Percentiles rank a stretch among this genome's conserved stretches.
These are phyloP conservation scores for Sugiyamaella floridensis DNA, from an alignment of 805 yeast species.

Conservation along the genomic window DNA sequence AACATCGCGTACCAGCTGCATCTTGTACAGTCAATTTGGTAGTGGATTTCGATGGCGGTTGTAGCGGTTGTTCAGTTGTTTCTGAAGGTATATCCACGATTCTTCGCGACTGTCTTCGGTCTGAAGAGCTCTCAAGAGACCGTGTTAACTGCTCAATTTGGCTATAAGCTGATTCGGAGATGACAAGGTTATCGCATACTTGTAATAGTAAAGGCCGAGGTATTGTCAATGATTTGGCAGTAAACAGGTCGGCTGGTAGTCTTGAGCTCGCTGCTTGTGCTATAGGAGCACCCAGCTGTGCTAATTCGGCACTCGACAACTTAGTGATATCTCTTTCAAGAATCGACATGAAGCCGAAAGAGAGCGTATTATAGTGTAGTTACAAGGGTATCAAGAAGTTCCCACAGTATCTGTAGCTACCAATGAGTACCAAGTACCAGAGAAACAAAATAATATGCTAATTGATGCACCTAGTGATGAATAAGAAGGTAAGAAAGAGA, in stretches of 20 bases:
- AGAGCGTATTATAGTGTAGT: too few species aligned
- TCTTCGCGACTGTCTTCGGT: slow-evolving; percentile 3
- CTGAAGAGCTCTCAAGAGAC: slow-evolving; percentile 6
- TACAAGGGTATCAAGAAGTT: too few species aligned
- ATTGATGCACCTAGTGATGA: too few species aligned
- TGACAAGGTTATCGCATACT: slow-evolving; percentile 18
- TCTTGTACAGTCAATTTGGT: slow-evolving; percentile 17
- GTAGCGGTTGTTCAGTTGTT: background rate
- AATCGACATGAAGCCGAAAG: background rate
- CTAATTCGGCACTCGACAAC: background rate
- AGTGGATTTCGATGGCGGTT: slow-evolving; percentile 2
- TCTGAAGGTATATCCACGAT: background rate
- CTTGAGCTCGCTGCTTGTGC: background rate
- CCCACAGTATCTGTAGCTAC: too few species aligned
- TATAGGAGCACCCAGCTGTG: background rate
- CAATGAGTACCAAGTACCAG: too few species aligned
- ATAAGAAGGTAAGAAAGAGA: too few species aligned
- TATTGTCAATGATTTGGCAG: background rate
- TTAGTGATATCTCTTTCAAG: background rate
- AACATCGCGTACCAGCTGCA: slow-evolving; percentile 8
- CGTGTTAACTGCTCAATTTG: slow-evolving; percentile 20
- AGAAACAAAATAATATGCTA: too few species aligned
- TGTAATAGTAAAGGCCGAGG: slow-evolving; percentile 16
- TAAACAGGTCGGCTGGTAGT: background rate
- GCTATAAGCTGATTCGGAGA: slow-evolving; percentile 26